Percentiles rank a stretch among this genome's conserved stretches.
phyloP scores from a whole-genome alignment of 108 stramenopile genomes.

The Cyclotella sp. region DNA sequence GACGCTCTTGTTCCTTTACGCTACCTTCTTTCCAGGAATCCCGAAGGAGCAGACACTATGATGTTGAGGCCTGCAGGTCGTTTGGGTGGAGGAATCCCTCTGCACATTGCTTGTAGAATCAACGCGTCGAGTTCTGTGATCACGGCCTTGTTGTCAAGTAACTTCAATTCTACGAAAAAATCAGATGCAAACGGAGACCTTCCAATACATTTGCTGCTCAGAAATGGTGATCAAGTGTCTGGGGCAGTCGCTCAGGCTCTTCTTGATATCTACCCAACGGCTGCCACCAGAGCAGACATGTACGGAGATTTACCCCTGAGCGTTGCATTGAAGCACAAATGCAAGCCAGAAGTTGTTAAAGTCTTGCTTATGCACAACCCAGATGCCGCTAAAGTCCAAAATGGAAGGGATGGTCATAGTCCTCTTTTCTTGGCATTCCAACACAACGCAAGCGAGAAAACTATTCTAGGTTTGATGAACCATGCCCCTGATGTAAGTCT shows the following conservation, averaged over 20 bases:
- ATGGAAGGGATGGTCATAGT: constrained; percentile 76
- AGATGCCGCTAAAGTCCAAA: constrained; percentile 52
- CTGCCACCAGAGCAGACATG: constrained; percentile 52
- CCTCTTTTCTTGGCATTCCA: constrained; percentile 82
- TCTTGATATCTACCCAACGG: constrained; percentile 50
- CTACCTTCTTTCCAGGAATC: constrained; percentile 40
- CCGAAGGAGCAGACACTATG: constrained; percentile 53
- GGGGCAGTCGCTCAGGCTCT: constrained; percentile 49
- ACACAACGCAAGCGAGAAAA: constrained; percentile 84
- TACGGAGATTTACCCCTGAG: constrained; percentile 54
- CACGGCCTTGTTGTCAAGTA: constrained; percentile 40
- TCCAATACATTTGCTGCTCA: constrained; percentile 51
- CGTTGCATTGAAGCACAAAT: constrained; percentile 48
- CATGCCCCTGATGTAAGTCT: constrained; percentile 77
- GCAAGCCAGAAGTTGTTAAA: constrained; percentile 53
- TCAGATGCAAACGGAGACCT: constrained; percentile 55
- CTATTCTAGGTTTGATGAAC: constrained; percentile 85
- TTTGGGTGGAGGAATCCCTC: constrained; percentile 50
- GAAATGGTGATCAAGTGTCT: constrained; percentile 43
- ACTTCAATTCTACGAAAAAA: constrained; percentile 51
- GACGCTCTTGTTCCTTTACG: constrained; percentile 58
- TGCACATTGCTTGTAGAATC: constrained; percentile 47
- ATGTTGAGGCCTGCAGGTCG: constrained; percentile 51
- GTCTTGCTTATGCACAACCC: constrained; percentile 46
- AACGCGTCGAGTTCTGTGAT: constrained; percentile 49